Evolutionary conservation across 2,329 filamentous ascomycete genomes (phyloP), one percentile per base, ranked within the genome.

Genomic region (Curvularia hawaiiensis): DNA sequence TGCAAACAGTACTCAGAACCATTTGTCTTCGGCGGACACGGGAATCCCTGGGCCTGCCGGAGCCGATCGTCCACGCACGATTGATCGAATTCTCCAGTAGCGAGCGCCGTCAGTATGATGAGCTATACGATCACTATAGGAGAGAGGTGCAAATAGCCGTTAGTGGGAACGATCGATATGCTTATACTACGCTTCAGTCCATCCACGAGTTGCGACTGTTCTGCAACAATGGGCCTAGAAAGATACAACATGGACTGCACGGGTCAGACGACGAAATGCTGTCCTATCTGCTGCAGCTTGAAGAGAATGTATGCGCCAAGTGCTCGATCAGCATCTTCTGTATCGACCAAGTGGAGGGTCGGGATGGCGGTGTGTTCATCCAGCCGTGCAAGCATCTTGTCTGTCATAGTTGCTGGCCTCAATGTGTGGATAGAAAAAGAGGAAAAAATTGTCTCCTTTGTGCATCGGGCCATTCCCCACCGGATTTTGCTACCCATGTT

Each of bases 161-260:
- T 3, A 59, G 56, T 30, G 56, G 46, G 9, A 38, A 53, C 24
- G 46, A 52, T 10, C 49, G 30, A 39, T 41, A 30, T 30, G 26
- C 28, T 24, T 60, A 50, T 33, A 58, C 40, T 33, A 52, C 41
- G 31, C 60, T 54, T 35, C 50, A 60, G 40, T 58, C 61, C 3
- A 53, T 62, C 26, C 61, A 53, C 10, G 52, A 57, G 30, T 31
- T 65, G n/a, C 50, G 63, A n/a, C 49, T 63, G 24, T 62, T 65
- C 39, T 63, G 63, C 47, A 65, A 64, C 41, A 59, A 64, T 28
- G 63, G 63, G 9, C 49, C 45, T 18, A 43, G 35, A 44, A 50
- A 33, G 33, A 59, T 12, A 31, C 38, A 45, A 22, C 26, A 54
- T 3, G 50, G 20, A 22, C 35, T 50, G 11, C 41, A 39, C 16